phyloP scores from a whole-genome alignment of 352 stramenopile species.

The Globisporangium heterothallicum region DNA sequence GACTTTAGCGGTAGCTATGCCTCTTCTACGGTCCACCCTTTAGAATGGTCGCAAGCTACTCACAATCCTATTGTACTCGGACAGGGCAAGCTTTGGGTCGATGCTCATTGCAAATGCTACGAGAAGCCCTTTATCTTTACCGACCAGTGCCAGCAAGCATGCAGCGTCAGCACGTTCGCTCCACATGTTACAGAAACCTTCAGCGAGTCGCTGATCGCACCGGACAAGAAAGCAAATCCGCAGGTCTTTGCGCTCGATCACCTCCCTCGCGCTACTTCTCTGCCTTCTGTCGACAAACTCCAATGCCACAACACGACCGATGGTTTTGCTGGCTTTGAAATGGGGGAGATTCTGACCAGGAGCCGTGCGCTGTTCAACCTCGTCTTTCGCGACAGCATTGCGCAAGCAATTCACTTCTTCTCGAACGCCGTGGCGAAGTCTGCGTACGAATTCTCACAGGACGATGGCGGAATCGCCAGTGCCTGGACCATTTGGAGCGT shows the following conservation, averaged over 20 bases:
- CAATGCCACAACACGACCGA: neutral
- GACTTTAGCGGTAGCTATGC: slow-evolving; percentile 4
- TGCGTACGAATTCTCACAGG: neutral
- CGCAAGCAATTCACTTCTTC: slow-evolving; percentile 5
- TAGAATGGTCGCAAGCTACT: neutral
- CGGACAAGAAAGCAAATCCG: slow-evolving; percentile 1
- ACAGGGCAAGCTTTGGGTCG: slow-evolving; percentile 18
- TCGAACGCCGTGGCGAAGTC: neutral
- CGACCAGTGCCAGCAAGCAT: neutral
- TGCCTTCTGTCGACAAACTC: neutral
- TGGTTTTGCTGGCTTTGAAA: slow-evolving; percentile 10
- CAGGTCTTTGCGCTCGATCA: slow-evolving; percentile 18
- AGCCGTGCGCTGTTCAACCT: slow-evolving; percentile 1
- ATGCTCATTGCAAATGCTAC: slow-evolving; percentile 16
- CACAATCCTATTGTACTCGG: neutral
- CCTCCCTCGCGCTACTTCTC: slow-evolving; percentile 5
- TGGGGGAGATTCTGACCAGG: neutral
- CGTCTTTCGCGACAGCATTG: slow-evolving; percentile 6
- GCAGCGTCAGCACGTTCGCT: slow-evolving; percentile 3
- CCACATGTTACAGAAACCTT: slow-evolving; percentile 17
- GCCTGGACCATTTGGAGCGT: slow-evolving; percentile 16
- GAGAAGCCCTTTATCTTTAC: slow-evolving; percentile 17
- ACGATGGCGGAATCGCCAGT: neutral
- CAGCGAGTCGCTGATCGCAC: slow-evolving; percentile 14
- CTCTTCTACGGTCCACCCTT: neutral